Conservation (phyloP, 1,284 basidiomycete genomes). For the Ustilago esculenta region DNA sequence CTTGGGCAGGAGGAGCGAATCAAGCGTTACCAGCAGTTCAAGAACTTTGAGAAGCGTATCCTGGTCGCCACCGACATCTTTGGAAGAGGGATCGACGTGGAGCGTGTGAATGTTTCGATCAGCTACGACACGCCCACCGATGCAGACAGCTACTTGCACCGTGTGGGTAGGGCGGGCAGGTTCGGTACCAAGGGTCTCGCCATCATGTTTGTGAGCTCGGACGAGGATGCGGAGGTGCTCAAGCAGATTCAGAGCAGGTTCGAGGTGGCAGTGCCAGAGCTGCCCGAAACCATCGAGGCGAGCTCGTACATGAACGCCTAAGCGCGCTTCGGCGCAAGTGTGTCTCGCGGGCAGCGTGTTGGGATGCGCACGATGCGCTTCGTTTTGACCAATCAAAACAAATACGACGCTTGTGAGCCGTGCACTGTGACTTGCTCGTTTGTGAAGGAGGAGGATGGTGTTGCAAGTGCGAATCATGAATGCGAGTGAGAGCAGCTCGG, state of each 20-base stretch:
- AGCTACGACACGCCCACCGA: conserved; percentile 86
- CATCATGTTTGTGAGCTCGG: conserved; percentile 94
- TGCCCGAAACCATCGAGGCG: conserved; percentile 91
- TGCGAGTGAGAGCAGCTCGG: too few relatives aligned
- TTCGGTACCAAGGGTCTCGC: conserved; percentile 99
- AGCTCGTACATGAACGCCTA: conserved; percentile 68
- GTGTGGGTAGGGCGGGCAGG: conserved; percentile 97
- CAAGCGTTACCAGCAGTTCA: conserved; percentile 97
- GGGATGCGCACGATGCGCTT: too few relatives aligned
- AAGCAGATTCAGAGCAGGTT: conserved; percentile 87
- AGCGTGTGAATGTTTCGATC: conserved; percentile 66
- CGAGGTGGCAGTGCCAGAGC: conserved; percentile 89
- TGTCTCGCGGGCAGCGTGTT: too few relatives aligned
- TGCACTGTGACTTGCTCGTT: too few relatives aligned
- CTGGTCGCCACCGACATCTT: conserved; percentile 67
- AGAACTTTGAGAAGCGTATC: conserved; percentile 97
- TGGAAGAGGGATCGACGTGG: conserved; percentile 67
- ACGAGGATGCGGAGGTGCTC: conserved; percentile 92
- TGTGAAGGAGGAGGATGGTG: too few relatives aligned
- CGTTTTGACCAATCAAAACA: too few relatives aligned
- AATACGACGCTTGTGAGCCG: too few relatives aligned
- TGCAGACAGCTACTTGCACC: conserved; percentile 97
- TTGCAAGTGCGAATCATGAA: too few relatives aligned
- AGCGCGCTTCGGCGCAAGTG: not conserved
- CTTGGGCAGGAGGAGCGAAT: conserved; percentile 96